phyloP scores from a whole-genome alignment of 495 filamentous ascomycete genomes.

The Penicillium daleae region DNA sequence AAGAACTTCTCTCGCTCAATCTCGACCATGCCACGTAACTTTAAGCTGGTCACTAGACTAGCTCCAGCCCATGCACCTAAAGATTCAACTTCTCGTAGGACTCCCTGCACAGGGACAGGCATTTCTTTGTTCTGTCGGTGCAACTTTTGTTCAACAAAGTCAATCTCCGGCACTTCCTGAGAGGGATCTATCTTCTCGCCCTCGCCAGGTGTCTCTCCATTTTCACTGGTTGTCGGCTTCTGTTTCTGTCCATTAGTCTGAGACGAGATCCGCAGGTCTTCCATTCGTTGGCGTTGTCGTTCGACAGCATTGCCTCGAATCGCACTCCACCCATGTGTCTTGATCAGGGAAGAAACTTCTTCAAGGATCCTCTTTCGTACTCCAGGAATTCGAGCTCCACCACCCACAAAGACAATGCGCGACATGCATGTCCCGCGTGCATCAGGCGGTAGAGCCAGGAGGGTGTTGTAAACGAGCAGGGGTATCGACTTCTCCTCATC shows the following conservation, averaged over 20 bases:
- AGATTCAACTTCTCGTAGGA: conserved; percentile 76
- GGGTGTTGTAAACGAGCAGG: conserved; percentile 71
- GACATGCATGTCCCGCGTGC: conserved; percentile 84
- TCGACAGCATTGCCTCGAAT: conserved; percentile 66
- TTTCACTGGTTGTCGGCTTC: conserved; percentile 6
- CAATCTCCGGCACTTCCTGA: conserved; percentile 45
- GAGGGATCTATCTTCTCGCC: conserved; percentile 38
- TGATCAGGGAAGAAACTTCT: conserved; percentile 68
- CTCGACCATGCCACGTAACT: conserved; percentile 76
- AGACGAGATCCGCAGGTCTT: conserved; percentile 43
- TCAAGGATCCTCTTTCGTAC: conserved; percentile 77
- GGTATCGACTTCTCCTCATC: conserved; percentile 83
- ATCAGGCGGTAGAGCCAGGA: conserved; percentile 78
- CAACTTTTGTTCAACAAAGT: conserved; percentile 68
- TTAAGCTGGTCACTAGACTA: conserved; percentile 77
- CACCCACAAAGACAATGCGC: conserved; percentile 85
- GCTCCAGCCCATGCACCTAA: conserved; percentile 89
- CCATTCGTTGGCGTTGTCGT: conserved; percentile 55
- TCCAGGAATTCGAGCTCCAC: conserved; percentile 77
- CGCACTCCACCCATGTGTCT: conserved; percentile 74
- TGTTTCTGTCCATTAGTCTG: conserved; percentile 25
- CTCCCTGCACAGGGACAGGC: conserved; percentile 54
- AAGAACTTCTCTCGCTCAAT: conserved; percentile 86
- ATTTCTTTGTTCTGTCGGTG: conserved; percentile 52
- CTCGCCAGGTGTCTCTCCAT: conserved; percentile 45